Percentiles rank a stretch among this genome's conserved stretches.
Evolutionary conservation across 768 basidiomycete genomes (phyloP).

Genomic region (Kwoniella sp.): DNA sequence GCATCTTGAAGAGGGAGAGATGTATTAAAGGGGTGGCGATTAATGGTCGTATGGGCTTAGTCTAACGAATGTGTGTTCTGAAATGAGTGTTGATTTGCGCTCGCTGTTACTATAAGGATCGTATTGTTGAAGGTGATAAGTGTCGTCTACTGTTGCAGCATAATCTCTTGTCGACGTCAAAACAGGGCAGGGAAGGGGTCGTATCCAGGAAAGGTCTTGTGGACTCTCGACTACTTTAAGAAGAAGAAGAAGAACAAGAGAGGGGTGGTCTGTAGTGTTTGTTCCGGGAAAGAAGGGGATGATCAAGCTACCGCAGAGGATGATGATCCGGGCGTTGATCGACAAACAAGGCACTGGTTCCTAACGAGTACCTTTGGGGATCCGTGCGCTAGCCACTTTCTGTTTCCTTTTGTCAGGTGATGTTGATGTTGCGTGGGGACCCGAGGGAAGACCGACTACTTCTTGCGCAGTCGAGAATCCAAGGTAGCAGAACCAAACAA

Average conservation of each 20-base stretch:
- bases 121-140: not conserved
- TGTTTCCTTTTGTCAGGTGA: not conserved
- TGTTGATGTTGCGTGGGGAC: not conserved
- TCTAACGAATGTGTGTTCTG: not conserved
- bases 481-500: not conserved
- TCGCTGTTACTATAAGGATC: not conserved
- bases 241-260: not conserved
- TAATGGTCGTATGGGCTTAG: too few relatives aligned
- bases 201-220: not conserved
- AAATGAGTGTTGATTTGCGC: not conserved
- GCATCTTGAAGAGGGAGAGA: slow-evolving; percentile 11
- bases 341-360: not conserved
- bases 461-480: too few relatives aligned
- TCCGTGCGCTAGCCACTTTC: not conserved
- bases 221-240: not conserved
- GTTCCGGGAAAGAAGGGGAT: not conserved
- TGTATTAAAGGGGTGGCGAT: too few relatives aligned
- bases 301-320: too few relatives aligned
- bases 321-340: not conserved
- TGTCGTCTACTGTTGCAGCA: not conserved
- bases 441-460: not conserved
- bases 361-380: not conserved
- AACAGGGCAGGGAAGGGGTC: not conserved
- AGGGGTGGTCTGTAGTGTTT: too few relatives aligned
- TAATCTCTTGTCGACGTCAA: not conserved